Evolutionary conservation across 441 rosid genomes (phyloP).

Genomic region (Mallotus japonicus): DNA sequence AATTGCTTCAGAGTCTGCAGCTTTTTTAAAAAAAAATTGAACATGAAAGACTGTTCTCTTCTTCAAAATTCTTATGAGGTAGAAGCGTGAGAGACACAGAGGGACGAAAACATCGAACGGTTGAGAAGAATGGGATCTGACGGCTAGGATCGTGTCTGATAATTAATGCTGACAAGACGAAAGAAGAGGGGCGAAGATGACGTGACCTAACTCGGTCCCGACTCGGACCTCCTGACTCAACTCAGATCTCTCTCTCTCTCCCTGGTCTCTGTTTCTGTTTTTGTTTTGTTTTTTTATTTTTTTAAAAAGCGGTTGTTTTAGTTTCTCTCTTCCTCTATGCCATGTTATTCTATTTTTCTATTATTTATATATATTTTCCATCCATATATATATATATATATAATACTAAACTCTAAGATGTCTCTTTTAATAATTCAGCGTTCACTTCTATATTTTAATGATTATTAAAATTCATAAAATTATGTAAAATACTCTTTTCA

Average conservation of each 20-base stretch:
- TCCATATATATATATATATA: too few relatives aligned
- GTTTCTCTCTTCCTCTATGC: background rate
- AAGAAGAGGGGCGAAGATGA: background rate
- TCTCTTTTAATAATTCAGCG: too few relatives aligned
- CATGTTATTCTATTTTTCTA: background rate
- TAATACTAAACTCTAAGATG: too few relatives aligned
- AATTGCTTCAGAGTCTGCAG: conserved; percentile 10
- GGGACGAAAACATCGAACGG: conserved; percentile 27
- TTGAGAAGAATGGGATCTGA: conserved; percentile 33
- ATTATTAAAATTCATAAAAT: too few relatives aligned
- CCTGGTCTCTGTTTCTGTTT: background rate
- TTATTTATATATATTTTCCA: too few relatives aligned
- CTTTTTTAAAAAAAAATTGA: background rate
- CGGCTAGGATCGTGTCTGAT: conserved; percentile 31
- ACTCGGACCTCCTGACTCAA: conserved; percentile 17
- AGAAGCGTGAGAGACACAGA: conserved; percentile 4
- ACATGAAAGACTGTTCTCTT: background rate
- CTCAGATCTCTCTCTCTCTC: conserved; percentile 37
- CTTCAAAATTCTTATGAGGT: background rate
- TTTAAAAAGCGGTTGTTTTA: background rate
- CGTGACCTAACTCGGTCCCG: conserved; percentile 24
- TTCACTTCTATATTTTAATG: too few relatives aligned
- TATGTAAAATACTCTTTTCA: too few relatives aligned
- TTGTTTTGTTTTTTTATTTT: background rate
- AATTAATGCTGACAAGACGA: conserved; percentile 31